Percentiles rank a stretch among this genome's conserved stretches.
phyloP scores from a whole-genome alignment of 2,329 filamentous ascomycete species.

The Alternaria triticimaculans region DNA sequence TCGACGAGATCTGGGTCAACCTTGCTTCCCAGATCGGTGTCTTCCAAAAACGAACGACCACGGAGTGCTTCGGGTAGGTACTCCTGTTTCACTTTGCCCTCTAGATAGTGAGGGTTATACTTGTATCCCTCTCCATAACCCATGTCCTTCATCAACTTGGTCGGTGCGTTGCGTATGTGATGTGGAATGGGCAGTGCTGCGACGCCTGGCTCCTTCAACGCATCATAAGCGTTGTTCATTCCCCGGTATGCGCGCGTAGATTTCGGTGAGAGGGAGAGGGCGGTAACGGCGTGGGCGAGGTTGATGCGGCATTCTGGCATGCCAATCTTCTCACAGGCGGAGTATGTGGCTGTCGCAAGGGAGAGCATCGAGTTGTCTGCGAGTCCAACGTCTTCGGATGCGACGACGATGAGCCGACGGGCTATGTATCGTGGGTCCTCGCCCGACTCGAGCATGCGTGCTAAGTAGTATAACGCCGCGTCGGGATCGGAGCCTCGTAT shows the following conservation, averaged over 20 bases:
- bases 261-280: slow-evolving; percentile 81
- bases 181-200: slow-evolving; percentile 82
- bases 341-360: slow-evolving; percentile 84
- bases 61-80: slow-evolving; percentile 83
- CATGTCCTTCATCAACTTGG: slow-evolving; percentile 88
- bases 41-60: slow-evolving; percentile 78
- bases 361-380: slow-evolving; percentile 85
- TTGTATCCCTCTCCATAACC: slow-evolving; percentile 93
- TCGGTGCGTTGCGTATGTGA: slow-evolving; percentile 91
- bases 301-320: slow-evolving; percentile 95
- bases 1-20: slow-evolving; percentile 63
- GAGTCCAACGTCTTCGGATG: slow-evolving; percentile 90
- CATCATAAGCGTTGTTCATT: slow-evolving; percentile 78
- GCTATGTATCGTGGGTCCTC: slow-evolving; percentile 94
- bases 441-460: slow-evolving; percentile 92
- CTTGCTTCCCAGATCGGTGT: slow-evolving; percentile 77
- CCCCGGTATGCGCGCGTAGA: slow-evolving; percentile 86
- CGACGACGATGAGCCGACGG: slow-evolving; percentile 90
- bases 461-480: slow-evolving; percentile 91
- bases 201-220: slow-evolving; percentile 81
- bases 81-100: slow-evolving; percentile 83
- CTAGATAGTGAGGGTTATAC: slow-evolving; percentile 89
- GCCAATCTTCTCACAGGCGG: slow-evolving; percentile 89
- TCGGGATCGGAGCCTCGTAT: slow-evolving; percentile 86
- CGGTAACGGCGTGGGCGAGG: slow-evolving; percentile 84